Evolutionary conservation across 225 moss, liverwort and hornwort genomes (phyloP).

Genomic region (Bryum argenteum): DNA sequence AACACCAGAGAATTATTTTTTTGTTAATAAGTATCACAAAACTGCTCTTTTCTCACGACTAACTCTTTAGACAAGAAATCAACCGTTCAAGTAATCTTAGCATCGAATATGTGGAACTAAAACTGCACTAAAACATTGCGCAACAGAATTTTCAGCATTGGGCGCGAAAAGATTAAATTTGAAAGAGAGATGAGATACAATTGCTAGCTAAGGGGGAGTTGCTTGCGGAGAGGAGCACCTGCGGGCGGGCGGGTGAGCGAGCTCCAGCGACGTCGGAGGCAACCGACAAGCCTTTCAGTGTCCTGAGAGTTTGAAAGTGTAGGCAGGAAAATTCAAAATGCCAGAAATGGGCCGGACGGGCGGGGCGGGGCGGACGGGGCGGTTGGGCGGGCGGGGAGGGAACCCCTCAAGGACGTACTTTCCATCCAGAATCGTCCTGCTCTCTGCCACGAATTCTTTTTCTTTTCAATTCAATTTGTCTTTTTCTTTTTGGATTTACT

Average conservation of each 20-base stretch:
- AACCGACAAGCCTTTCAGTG: slow-evolving; percentile 7
- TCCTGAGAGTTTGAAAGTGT: slow-evolving; percentile 26
- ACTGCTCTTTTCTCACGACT: no score
- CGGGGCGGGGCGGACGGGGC: slow-evolving; percentile 13
- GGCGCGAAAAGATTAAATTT: background rate
- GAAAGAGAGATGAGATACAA: background rate
- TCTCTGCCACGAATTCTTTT: background rate
- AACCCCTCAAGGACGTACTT: background rate
- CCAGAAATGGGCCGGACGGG: slow-evolving; percentile 31
- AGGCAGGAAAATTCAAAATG: slow-evolving; percentile 35
- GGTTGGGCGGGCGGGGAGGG: slow-evolving; percentile 17
- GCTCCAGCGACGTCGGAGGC: background rate
- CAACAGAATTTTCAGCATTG: background rate
- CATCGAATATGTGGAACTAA: no score
- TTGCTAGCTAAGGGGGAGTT: background rate
- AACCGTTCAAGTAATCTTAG: no score
- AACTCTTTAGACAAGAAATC: no score
- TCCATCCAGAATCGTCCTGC: slow-evolving; percentile 25
- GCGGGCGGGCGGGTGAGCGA: background rate
- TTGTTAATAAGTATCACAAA: no score
- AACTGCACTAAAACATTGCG: no score
- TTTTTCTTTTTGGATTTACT: no score
- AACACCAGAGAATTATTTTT: no score
- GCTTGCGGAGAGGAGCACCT: slow-evolving; percentile 21
- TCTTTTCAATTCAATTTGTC: no score